Evolutionary conservation across 768 basidiomycete species (phyloP).

Genomic region (Termitomyces sp.): DNA sequence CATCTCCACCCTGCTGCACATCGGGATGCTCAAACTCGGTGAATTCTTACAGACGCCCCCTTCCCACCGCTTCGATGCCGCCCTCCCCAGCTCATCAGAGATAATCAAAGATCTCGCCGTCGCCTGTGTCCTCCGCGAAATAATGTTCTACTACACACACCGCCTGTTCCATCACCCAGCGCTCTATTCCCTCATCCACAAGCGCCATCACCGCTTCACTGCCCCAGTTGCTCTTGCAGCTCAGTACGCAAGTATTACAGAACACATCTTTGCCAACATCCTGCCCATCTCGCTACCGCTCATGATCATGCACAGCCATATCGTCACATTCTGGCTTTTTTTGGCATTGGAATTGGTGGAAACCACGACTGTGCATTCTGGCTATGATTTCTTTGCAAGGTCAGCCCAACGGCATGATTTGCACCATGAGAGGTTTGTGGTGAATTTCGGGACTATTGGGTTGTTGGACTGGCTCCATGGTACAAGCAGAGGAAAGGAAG

Average conservation of each 20-base stretch:
- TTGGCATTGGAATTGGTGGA: slow-evolving; percentile 18
- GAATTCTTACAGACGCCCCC: slow-evolving; percentile 2
- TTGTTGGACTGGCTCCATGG: slow-evolving; percentile 22
- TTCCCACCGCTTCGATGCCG: slow-evolving; percentile 14
- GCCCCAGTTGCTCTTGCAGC: slow-evolving; percentile 25
- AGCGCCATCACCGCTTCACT: slow-evolving; percentile 25
- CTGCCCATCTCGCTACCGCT: slow-evolving; percentile 21
- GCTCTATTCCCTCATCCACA: slow-evolving; percentile 23
- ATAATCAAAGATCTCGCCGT: slow-evolving; percentile 16
- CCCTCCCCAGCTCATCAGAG: slow-evolving; percentile 13
- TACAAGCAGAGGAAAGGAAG: slow-evolving; percentile 2
- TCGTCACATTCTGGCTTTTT: slow-evolving; percentile 23
- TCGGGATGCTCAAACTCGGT: slow-evolving; percentile 10
- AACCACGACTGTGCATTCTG: slow-evolving; percentile 23
- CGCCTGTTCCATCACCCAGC: slow-evolving; percentile 20
- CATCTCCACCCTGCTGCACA: slow-evolving; percentile 16
- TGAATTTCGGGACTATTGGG: slow-evolving; percentile 21
- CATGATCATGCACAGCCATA: slow-evolving; percentile 19
- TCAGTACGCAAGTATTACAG: slow-evolving; percentile 20
- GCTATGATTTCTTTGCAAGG: slow-evolving; percentile 21
- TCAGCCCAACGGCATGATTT: slow-evolving; percentile 20
- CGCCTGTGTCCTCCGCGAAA: slow-evolving; percentile 19
- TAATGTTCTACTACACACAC: slow-evolving; percentile 25
- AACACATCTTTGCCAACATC: slow-evolving; percentile 24
- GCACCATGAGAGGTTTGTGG: slow-evolving; percentile 23